These are phyloP conservation scores for Daucus carota DNA, from an alignment of 129 eudicot species.

Conservation along the genomic window DH1_v3.0 NC_030383.2:57756501-57757000, in stretches of 20 bases:
- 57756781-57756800: background rate
- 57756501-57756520: slow-evolving; percentile 41
- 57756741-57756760: background rate
- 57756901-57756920: background rate
- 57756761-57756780: background rate
- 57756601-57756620: background rate
- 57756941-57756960: background rate
- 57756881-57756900: background rate
- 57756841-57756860: background rate
- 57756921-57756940: background rate
- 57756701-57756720: background rate
- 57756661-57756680: background rate
- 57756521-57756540: slow-evolving; percentile 80
- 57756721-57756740: no score
- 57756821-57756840: background rate
- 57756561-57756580: slow-evolving; percentile 54
- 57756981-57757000: slow-evolving; percentile 24
- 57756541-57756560: slow-evolving; percentile 80
- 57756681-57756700: background rate
- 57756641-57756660: background rate
- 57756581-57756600: slow-evolving; percentile 4
- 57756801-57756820: no score
- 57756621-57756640: background rate
- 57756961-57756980: background rate
- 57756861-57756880: background rate